These are phyloP conservation scores for Rhodotorula sp. DNA, from an alignment of 1,284 basidiomycete genomes.

Conservation along the genomic window DNA sequence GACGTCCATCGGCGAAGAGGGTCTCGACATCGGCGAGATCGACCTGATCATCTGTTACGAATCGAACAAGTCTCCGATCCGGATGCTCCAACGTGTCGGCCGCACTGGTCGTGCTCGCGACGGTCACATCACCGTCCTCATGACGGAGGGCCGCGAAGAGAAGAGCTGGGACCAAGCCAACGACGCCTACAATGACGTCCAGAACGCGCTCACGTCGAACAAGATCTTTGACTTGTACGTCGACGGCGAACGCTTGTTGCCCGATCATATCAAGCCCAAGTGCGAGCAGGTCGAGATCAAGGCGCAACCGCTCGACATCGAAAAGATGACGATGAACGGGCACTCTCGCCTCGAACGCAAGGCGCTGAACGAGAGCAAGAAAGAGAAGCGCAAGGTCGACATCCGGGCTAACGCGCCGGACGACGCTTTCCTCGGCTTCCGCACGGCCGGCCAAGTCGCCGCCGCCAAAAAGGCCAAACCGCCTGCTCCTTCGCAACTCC, in stretches of 20 bases:
- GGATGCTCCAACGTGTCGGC: conserved; percentile 95
- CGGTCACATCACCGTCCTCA: conserved; percentile 87
- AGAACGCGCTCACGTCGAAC: conserved; percentile 81
- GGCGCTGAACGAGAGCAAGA: conserved; percentile 32
- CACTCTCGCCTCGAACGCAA: conserved; percentile 28
- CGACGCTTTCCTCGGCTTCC: conserved; percentile 41
- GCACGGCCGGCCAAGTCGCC: conserved; percentile 37
- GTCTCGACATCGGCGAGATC: conserved; percentile 99
- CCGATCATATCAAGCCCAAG: conserved; percentile 70
- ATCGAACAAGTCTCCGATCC: conserved; percentile 91
- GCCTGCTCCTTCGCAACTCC: conserved; percentile 19
- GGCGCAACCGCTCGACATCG: conserved; percentile 49
- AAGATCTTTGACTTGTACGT: conserved; percentile 84
- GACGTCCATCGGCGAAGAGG: conserved; percentile 97
- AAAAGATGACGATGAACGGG: conserved; percentile 39
- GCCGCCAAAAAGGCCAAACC: conserved; percentile 20
- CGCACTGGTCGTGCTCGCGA: conserved; percentile 91
- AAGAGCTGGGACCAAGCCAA: conserved; percentile 83
- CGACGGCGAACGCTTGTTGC: conserved; percentile 84
- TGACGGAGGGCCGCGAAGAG: conserved; percentile 88
- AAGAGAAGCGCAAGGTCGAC: conserved; percentile 42
- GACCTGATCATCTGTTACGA: conserved; percentile 97
- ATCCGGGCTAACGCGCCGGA: conserved; percentile 45
- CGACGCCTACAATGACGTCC: conserved; percentile 82
- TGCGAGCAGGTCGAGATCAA: conserved; percentile 74